Percentiles rank a stretch among this genome's conserved stretches.
Conservation (phyloP, 352 stramenopile genomes). For the Globisporangium canariense region DNA sequence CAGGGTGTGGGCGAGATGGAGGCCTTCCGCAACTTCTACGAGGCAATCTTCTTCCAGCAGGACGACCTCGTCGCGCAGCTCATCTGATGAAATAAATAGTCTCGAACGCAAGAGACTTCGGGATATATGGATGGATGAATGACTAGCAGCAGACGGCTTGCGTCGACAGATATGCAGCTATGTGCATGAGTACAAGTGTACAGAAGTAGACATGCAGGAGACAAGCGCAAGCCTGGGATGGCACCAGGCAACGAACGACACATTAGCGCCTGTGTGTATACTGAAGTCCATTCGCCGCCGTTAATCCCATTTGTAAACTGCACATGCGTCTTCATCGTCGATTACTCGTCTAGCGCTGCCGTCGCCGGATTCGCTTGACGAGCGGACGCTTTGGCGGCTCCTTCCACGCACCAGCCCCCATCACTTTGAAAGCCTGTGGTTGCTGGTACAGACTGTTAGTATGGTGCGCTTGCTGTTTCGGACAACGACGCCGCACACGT, state of each 20-base stretch:
- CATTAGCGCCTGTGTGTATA: neutral
- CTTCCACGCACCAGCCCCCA: neutral
- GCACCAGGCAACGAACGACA: neutral
- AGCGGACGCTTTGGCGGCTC: neutral
- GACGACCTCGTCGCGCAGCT: slow-evolving; percentile 38
- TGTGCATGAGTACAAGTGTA: neutral
- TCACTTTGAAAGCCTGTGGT: neutral
- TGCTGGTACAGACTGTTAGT: neutral
- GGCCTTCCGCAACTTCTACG: slow-evolving; percentile 82
- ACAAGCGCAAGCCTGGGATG: neutral
- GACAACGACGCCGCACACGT: neutral
- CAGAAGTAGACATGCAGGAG: neutral
- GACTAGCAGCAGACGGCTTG: neutral
- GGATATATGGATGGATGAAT: neutral
- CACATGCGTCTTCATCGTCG: too few relatives aligned
- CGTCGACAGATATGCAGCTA: neutral
- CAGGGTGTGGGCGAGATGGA: slow-evolving; percentile 74
- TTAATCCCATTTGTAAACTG: neutral
- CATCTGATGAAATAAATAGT: slow-evolving; percentile 17
- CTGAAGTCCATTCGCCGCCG: neutral
- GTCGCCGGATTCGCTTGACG: neutral
- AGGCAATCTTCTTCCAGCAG: slow-evolving; percentile 79
- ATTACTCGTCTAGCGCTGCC: neutral
- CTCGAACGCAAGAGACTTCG: neutral
- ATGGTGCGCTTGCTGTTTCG: neutral